Conservation (phyloP, 2,329 filamentous ascomycete species). For the Fusarium odoratissimum region DNA sequence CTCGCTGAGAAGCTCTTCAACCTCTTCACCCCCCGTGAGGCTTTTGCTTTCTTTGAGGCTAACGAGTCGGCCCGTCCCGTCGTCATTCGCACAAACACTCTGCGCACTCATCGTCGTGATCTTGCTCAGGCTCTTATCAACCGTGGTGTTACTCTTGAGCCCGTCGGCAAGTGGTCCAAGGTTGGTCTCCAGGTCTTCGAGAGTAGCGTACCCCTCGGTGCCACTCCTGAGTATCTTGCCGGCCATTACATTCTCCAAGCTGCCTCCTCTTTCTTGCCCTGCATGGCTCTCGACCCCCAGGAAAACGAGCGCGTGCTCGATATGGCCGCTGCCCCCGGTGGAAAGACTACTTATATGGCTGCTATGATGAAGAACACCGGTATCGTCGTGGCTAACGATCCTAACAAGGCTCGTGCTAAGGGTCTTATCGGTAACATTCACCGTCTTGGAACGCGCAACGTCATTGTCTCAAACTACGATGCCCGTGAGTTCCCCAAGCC, state of each 20-base stretch:
- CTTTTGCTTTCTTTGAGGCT: conserved; percentile 98
- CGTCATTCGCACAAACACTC: conserved; percentile 96
- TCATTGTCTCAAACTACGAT: conserved; percentile 95
- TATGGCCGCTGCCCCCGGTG: conserved; percentile 94
- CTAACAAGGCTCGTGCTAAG: conserved; percentile 91
- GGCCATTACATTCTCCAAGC: conserved; percentile 99
- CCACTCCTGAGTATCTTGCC: conserved; percentile 95
- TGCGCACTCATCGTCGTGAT: conserved; percentile 80
- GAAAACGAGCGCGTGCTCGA: conserved; percentile 92
- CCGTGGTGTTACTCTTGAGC: conserved; percentile 94
- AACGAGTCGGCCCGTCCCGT: conserved; percentile 95
- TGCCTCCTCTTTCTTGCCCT: conserved; percentile 94
- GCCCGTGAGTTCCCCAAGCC: conserved; percentile 93
- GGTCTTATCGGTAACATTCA: conserved; percentile 98
- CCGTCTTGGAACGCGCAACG: conserved; percentile 91
- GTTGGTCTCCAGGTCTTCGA: conserved; percentile 98
- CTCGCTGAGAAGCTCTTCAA: conserved; percentile 96
- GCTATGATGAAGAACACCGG: conserved; percentile 97
- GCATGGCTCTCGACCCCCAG: conserved; percentile 96
- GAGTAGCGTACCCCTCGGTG: conserved; percentile 84
- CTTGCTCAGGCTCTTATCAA: conserved; percentile 95
- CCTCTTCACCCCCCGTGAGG: conserved; percentile 91
- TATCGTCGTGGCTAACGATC: conserved; percentile 95
- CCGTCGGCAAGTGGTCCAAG: conserved; percentile 98
- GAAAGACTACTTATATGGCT: conserved; percentile 96